These are phyloP conservation scores for Paecilomyces fulvus DNA, from an alignment of 2,329 filamentous ascomycete species.

Conservation along the genomic window DNA sequence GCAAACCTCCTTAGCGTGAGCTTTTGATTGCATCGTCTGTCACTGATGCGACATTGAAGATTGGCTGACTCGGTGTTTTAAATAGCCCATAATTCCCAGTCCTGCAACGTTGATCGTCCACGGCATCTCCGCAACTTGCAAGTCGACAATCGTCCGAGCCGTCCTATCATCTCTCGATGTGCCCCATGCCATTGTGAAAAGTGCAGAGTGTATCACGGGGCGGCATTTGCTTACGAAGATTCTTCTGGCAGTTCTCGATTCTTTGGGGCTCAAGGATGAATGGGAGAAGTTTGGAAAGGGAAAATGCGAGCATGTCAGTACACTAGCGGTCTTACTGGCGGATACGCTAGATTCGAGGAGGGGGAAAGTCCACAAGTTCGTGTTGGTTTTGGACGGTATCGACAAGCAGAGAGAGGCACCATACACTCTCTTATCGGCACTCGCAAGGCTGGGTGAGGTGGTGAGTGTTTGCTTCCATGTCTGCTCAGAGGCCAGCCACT, in stretches of 20 bases:
- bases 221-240: conserved; percentile 40
- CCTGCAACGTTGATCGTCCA: conserved; percentile 70
- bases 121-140: conserved; percentile 80
- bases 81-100: conserved; percentile 47
- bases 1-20: conserved; percentile 33
- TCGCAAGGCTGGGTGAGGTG: conserved; percentile 73
- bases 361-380: conserved; percentile 50
- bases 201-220: conserved; percentile 38
- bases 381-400: conserved; percentile 79
- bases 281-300: conserved; percentile 43
- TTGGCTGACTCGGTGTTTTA: not conserved
- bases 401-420: conserved; percentile 76
- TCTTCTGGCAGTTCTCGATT: conserved; percentile 30
- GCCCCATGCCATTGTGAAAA: conserved; percentile 33
- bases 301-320: conserved; percentile 72
- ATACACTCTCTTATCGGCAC: conserved; percentile 66
- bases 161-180: conserved; percentile 55
- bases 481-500: conserved; percentile 3
- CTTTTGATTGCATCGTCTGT: conserved; percentile 1
- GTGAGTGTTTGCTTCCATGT: conserved; percentile 41
- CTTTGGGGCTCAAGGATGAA: conserved; percentile 26
- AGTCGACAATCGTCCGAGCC: conserved; percentile 60
- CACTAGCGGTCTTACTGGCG: conserved; percentile 63
- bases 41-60: not conserved
- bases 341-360: conserved; percentile 25